Percentiles rank a stretch among this genome's conserved stretches.
phyloP scores from a whole-genome alignment of 75 land plant genomes.

The Pinus taeda region DNA sequence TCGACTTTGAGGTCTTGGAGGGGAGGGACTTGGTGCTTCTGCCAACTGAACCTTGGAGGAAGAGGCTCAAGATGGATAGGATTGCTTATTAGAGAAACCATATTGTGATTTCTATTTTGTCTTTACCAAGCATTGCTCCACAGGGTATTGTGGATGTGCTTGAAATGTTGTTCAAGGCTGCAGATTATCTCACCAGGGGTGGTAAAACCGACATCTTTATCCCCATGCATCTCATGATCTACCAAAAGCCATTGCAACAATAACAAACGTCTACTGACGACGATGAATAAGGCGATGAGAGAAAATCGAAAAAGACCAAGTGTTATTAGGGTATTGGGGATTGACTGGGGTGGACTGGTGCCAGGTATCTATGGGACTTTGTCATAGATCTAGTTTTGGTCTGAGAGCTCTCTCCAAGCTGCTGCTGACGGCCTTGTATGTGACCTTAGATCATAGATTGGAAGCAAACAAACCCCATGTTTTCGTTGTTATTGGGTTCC shows the following conservation, averaged over 20 bases:
- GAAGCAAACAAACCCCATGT: too few relatives aligned
- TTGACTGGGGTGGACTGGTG: background rate
- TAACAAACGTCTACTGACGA: too few relatives aligned
- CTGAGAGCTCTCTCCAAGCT: too few relatives aligned
- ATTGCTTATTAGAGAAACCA: constrained; percentile 45
- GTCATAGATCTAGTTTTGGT: too few relatives aligned
- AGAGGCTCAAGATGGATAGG: constrained; percentile 49
- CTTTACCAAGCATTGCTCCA: constrained; percentile 32
- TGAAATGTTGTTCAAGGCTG: constrained; percentile 86
- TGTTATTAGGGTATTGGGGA: too few relatives aligned
- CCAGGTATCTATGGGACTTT: too few relatives aligned
- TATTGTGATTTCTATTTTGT: constrained; percentile 29
- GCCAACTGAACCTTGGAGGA: constrained; percentile 84
- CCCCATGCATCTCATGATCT: constrained; percentile 84
- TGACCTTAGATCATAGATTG: too few relatives aligned
- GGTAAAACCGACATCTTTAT: constrained; percentile 83
- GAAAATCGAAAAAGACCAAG: too few relatives aligned
- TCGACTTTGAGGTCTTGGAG: constrained; percentile 89
- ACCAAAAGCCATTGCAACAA: constrained; percentile 46
- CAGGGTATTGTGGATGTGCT: constrained; percentile 64
- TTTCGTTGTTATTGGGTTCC: background rate
- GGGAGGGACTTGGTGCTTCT: constrained; percentile 77
- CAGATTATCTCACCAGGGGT: constrained; percentile 59
- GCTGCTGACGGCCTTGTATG: too few relatives aligned
- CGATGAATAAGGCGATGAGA: too few relatives aligned